Base-by-base conservation (phyloP, 139 green algal species). In the Volvox africanus region DNA sequence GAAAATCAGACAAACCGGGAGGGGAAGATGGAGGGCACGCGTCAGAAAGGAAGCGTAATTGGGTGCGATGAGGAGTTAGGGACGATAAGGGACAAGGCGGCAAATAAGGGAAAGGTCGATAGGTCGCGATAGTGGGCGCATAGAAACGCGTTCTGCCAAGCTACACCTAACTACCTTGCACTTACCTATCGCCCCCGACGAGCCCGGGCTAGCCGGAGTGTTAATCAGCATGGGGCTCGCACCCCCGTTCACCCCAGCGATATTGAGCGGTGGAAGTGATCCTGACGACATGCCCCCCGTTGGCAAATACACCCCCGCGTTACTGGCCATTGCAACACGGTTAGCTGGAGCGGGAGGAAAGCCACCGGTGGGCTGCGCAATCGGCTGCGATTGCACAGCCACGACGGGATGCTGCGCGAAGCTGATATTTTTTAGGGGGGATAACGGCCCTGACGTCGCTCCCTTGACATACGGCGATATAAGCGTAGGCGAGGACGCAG, bases 401-500 rank as follows among this genome's bases (percentile, higher is more conserved):
- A 30, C 33, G 32, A 61, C 76, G 30, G 76, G 33, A 30, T 81
- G 75, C 22, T 84, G 78, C 17, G 37, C 78, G 12, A 71, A 28
- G 80, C 50, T 86, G 80, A 50, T 86, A 55, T 86, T 86, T 24
- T 86, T 86, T 1, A 61, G 85, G 17, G 83, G 83, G 33, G 83
- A 88, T 2, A 78, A 28, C 36, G 67, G 67, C 0, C 67, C 67
- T 16, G 67, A 68, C 30, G 24, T 30, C 24, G 35, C 26, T 44
- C 69, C 69, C 44, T 82, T 71, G 85, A 33, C n/a, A 55, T 89
- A 89, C 6, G 85, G 85, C 17, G 85, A 89, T 50, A 89, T 71
- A 50, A 89, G 69, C 36, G 24, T 73, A 6, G 85, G 85, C 37
- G 85, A 89, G 17, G 85, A 89, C 65, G 85, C 85, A 1, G 85